phyloP scores from a whole-genome alignment of 768 basidiomycete species.

The Lactarius sp. region DNA sequence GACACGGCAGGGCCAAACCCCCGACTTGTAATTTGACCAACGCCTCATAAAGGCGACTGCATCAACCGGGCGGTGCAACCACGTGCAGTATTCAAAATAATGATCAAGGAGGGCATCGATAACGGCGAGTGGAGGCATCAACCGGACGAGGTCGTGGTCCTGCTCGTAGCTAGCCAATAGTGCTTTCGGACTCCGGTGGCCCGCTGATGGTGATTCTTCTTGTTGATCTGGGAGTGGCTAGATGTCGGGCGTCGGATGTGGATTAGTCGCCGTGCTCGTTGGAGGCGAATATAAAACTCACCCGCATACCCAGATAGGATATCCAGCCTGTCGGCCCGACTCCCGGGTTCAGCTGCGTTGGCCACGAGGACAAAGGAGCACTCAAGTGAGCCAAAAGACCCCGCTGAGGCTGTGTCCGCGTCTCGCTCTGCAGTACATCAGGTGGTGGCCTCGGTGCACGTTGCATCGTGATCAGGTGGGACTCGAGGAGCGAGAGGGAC shows the following conservation, averaged over 20 bases:
- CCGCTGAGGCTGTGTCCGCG: constrained; percentile 7
- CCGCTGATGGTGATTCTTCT: constrained; percentile 10
- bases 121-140: constrained; percentile 22
- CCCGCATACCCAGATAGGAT: constrained; percentile 24
- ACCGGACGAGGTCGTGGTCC: constrained; percentile 24
- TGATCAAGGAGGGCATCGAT: constrained; percentile 23
- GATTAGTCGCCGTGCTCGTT: background rate
- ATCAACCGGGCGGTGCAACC: constrained; percentile 20
- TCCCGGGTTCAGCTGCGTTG: constrained; percentile 18
- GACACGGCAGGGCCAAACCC: constrained; percentile 22
- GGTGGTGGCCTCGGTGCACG: background rate
- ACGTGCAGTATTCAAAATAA: constrained; percentile 26
- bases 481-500: constrained; percentile 25
- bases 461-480: constrained; percentile 17
- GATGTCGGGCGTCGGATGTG: background rate
- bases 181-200: constrained; percentile 10
- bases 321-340: constrained; percentile 25
- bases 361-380: constrained; percentile 19
- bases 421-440: background rate
- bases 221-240: constrained; percentile 22
- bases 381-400: constrained; percentile 14
- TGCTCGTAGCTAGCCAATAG: constrained; percentile 20
- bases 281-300: constrained; percentile 5
- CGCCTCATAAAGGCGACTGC: constrained; percentile 18
- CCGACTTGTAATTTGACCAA: constrained; percentile 25